These are phyloP conservation scores for Hypoxylon sp. DNA, from an alignment of 2,329 filamentous ascomycete species.

Conservation along the genomic window DNA sequence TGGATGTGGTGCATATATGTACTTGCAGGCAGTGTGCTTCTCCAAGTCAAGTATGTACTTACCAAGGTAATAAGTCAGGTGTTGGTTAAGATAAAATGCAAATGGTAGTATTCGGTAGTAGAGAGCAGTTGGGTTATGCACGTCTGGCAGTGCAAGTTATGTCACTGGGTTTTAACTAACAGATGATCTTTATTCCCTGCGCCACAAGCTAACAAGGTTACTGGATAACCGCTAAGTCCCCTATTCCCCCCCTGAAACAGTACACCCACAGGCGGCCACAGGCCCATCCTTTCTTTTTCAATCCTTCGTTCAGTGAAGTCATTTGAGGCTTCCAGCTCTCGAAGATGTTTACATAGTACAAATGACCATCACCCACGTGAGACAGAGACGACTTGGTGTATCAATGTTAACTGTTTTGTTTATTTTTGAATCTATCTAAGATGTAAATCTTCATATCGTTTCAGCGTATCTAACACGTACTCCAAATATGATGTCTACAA, in stretches of 20 bases:
- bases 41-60: not conserved
- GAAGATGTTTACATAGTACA: not conserved
- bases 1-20: not conserved
- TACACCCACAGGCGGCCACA: too few relatives aligned
- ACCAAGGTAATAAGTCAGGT: not conserved
- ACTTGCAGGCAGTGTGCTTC: not conserved
- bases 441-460: not conserved
- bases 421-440: not conserved
- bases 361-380: not conserved
- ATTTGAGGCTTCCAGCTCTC: too few relatives aligned
- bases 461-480: not conserved
- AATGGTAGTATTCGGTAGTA: not conserved
- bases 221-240: conserved; percentile 18
- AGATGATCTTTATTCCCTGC: conserved; percentile 30
- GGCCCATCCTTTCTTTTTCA: too few relatives aligned
- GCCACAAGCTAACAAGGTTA: conserved; percentile 31
- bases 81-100: not conserved
- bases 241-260: conserved; percentile 3
- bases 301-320: too few relatives aligned
- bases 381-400: not conserved
- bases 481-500: not conserved
- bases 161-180: conserved; percentile 9
- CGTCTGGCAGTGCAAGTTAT: not conserved
- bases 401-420: not conserved
- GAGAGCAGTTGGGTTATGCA: too few relatives aligned